phyloP scores from a whole-genome alignment of 306 rosid species.

The Aeschynomene evenia region DNA sequence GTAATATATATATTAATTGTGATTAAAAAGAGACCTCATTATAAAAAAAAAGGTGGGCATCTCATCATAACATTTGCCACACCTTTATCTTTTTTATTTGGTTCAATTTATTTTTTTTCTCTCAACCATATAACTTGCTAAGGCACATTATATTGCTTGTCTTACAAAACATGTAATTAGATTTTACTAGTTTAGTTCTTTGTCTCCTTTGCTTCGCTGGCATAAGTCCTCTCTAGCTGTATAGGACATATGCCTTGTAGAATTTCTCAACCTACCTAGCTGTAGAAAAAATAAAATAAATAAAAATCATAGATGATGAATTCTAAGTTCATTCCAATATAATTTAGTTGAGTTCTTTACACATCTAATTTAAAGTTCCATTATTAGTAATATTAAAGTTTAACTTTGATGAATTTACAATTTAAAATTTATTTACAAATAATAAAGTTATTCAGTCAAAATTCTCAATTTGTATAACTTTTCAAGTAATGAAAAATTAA shows the following conservation, averaged over 20 bases:
- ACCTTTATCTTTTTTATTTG: not conserved
- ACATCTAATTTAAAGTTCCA: no score
- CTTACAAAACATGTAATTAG: slow-evolving; percentile 27
- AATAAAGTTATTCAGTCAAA: no score
- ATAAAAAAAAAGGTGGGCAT: slow-evolving; percentile 30
- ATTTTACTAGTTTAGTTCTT: not conserved
- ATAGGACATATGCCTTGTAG: slow-evolving; percentile 55
- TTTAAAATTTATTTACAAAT: no score
- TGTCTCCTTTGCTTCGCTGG: slow-evolving; percentile 47
- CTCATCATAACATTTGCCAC: slow-evolving; percentile 33
- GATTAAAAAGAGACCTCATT: slow-evolving; percentile 24
- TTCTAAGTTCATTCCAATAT: no score
- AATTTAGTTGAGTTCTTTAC: no score
- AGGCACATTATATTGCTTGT: slow-evolving; percentile 28
- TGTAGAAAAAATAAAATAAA: slow-evolving; percentile 35
- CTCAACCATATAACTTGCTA: slow-evolving; percentile 4
- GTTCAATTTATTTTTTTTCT: not conserved
- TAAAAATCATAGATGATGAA: no score
- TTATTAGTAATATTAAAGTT: no score
- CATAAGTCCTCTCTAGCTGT: slow-evolving; percentile 36
- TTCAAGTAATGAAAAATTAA: no score
- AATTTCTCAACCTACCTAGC: slow-evolving; percentile 36
- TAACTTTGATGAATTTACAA: no score
- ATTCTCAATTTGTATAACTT: no score
- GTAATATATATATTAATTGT: slow-evolving; percentile 13